Conservation (phyloP, 2,329 filamentous ascomycete species). For the Rutstroemia sp. region DNA sequence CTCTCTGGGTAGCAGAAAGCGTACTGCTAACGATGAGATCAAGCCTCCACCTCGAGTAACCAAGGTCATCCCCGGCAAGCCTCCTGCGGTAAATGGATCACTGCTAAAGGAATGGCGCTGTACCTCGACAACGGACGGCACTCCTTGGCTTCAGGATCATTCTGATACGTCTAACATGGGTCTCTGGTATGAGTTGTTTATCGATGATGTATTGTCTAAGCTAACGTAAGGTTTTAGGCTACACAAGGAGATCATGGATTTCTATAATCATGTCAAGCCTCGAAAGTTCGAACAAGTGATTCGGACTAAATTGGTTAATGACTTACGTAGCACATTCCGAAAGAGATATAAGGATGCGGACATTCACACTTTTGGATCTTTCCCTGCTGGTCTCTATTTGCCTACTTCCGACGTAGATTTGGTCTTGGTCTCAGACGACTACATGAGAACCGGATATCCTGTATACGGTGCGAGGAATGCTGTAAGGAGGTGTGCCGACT, state of each 20-base stretch:
- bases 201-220: constrained; percentile 7
- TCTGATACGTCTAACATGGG: constrained; percentile 44
- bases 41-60: constrained; percentile 27
- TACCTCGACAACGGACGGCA: constrained; percentile 31
- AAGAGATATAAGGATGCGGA: constrained; percentile 48
- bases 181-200: constrained; percentile 43
- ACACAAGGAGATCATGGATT: constrained; percentile 84
- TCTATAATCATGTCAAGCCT: constrained; percentile 78
- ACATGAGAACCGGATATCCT: constrained; percentile 44
- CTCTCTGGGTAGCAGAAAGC: constrained; percentile 62
- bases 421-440: constrained; percentile 63
- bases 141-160: constrained; percentile 61
- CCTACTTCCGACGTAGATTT: constrained; percentile 90
- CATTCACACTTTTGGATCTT: constrained; percentile 82
- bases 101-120: constrained; percentile 38
- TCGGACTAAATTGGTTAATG: constrained; percentile 63
- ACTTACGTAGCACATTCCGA: constrained; percentile 55
- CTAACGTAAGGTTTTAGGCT: constrained; percentile 44
- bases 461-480: constrained; percentile 28
- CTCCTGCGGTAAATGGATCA: constrained; percentile 16
- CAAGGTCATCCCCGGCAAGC: constrained; percentile 15
- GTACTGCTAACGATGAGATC: constrained; percentile 63
- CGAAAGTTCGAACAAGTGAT: constrained; percentile 68
- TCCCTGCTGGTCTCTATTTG: constrained; percentile 70
- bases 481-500: constrained; percentile 55